Evolutionary conservation across 2,329 filamentous ascomycete species (phyloP), one percentile per base, ranked within the genome.

Genomic region (Xylaria sp.): DNA sequence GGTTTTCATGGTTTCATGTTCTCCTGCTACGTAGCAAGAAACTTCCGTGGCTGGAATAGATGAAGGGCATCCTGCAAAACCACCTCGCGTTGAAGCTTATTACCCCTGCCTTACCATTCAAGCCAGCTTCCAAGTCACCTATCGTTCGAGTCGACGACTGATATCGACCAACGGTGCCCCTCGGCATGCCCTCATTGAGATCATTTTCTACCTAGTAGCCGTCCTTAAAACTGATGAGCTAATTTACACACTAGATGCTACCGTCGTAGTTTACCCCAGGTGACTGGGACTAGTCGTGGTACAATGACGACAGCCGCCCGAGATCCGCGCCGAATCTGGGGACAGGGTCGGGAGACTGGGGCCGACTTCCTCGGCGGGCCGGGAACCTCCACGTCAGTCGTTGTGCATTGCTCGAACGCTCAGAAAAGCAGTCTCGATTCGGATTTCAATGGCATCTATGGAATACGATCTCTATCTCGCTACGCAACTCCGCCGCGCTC

Each of bases 351-450:
- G 13, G 39, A 58, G 42, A 38, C 48, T 16, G 48, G 56, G 48
- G 34, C 57, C 57, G 59, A 60, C 22, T 55, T 62, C 54, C 54
- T 60, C 57, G 49, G 51, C 59, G 59, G 59, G 43, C 57, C 57
- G 57, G 54, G 51, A 55, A 34, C 8, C 11, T 3, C 9, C 29
- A 34, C 29, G 9, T 34, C 29, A 34, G 11, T 34, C 29, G 29
- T 13, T 34, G 29, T 13, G 29, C 8, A 13, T 34, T 34, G 11
- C 5, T 34, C 11, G 9, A 34, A 34, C 11, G 16, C 16, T 34
- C 29, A 13, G n/a, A n/a, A n/a, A 34, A 13, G 3, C 29, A 13
- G 16, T 13, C 29, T 13, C 29, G 16, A 7, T 34, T 34, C 29
- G 16, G 11, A 34, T 34, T 34, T 34, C 29, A 34, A 34, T 13